Evolutionary conservation across 768 basidiomycete genomes (phyloP).

Genomic region (Termitomyces sp.): DNA sequence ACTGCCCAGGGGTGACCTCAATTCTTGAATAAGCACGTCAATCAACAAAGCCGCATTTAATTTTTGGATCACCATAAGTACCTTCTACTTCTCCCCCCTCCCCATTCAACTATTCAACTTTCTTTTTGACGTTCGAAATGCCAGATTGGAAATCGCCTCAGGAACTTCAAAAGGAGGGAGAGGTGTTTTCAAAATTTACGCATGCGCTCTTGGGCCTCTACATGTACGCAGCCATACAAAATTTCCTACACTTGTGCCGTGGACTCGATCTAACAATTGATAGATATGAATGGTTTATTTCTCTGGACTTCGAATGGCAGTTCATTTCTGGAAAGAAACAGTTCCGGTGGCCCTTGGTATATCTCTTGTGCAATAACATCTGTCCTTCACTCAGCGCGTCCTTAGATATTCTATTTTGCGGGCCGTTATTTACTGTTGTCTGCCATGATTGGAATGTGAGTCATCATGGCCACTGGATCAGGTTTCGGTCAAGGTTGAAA

Average conservation of each 20-base stretch:
- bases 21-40: not conserved
- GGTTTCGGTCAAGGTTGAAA: not conserved
- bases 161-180: slow-evolving; percentile 41
- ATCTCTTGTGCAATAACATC: slow-evolving; percentile 3
- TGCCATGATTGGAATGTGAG: slow-evolving; percentile 65
- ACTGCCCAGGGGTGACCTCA: not conserved
- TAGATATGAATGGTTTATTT: slow-evolving; percentile 62
- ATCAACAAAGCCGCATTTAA: not conserved
- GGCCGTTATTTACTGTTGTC: slow-evolving; percentile 62
- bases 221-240: slow-evolving; percentile 26
- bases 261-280: not conserved
- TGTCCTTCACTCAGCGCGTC: not conserved
- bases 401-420: slow-evolving; percentile 60
- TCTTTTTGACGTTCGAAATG: slow-evolving; percentile 22
- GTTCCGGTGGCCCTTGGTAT: slow-evolving; percentile 67
- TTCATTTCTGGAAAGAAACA: slow-evolving; percentile 47
- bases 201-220: slow-evolving; percentile 56
- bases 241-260: not conserved
- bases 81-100: not conserved
- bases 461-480: not conserved
- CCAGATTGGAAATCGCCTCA: slow-evolving; percentile 47
- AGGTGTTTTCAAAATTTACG: slow-evolving; percentile 44
- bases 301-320: slow-evolving; percentile 60
- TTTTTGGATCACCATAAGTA: not conserved
- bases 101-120: too few relatives aligned